Base-by-base conservation (phyloP, 2,329 filamentous ascomycete species). In the Graphiopsis chlorocephala region DNA sequence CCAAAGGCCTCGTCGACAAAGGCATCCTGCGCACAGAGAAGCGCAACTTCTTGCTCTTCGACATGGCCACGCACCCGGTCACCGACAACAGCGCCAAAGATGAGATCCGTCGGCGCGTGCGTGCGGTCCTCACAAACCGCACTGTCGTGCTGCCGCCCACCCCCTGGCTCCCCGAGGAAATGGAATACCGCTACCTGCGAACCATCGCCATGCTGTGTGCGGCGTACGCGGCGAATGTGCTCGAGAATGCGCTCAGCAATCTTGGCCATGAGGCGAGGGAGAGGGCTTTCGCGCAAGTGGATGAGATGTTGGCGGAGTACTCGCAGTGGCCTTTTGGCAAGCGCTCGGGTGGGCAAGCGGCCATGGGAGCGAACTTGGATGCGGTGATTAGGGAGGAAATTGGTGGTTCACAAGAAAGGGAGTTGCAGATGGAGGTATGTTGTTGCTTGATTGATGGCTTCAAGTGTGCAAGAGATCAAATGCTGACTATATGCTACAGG, bases 51-150 rank as follows among this genome's bases (percentile, higher is more conserved):
- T 86, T 99, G 69, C 90, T 99, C 69, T 99, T 99, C 83, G 95
- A 99, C 82, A 99, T 99, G 95, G 95, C 95, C 65, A 99, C 95
- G 69, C 95, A 99, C 78, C 95, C 95, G 48, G 93, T 99, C 65
- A 94, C 93, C 69, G 95, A 99, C 74, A 91, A 93, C 70, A 94
- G 92, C 74, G 95, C 95, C 74, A 99, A 99, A 83, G 95, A 98
- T 75, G 95, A 99, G 82, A 95, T 99, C 74, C 88, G 95, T 73
- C 88, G 91, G 76, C 90, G 95, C 72, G 94, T 98, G 70, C 90
- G 94, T 76, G 96, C 91, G 76, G 88, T 98, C 66, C 88, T 97
- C 70, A 97, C 92, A 67, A 93, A 93, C 80, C 90, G 95, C 73
- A 99, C 95, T 60, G 91, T 98, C 66, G 93, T 98, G 55, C 87